Evolutionary conservation across 345 rosid genomes (phyloP).

Genomic region (Rhizophora mangle): DNA sequence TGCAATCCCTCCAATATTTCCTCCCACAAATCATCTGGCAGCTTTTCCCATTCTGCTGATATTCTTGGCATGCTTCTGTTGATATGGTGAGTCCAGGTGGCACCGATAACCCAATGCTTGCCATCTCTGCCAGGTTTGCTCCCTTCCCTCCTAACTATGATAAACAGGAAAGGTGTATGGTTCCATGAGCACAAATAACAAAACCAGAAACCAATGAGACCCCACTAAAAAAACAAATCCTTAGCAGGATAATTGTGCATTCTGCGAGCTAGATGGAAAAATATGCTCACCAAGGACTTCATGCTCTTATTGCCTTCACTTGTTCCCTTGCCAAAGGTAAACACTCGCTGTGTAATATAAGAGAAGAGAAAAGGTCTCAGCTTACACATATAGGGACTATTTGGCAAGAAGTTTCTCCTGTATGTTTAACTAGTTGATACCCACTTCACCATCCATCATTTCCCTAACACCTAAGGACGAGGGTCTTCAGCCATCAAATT

Average conservation of each 20-base stretch:
- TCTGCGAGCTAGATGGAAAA: not conserved
- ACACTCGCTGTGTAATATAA: conserved; percentile 61
- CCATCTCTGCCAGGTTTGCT: conserved; percentile 97
- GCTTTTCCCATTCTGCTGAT: conserved; percentile 58
- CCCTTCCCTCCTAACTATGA: conserved; percentile 92
- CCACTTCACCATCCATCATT: not conserved
- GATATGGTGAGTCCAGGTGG: conserved; percentile 95
- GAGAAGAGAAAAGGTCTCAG: conserved; percentile 3
- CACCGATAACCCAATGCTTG: conserved; percentile 88
- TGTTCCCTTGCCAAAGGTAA: conserved; percentile 78
- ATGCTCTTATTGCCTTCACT: conserved; percentile 96
- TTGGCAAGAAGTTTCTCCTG: not conserved
- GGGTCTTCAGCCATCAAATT: no score
- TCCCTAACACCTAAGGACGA: not conserved
- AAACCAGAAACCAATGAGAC: not conserved
- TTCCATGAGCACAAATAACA: not conserved
- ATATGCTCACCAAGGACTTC: conserved; percentile 77
- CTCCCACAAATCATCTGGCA: conserved; percentile 75
- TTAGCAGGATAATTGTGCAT: not conserved
- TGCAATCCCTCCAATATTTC: conserved; percentile 60
- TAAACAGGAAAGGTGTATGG: not conserved
- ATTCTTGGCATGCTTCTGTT: conserved; percentile 87
- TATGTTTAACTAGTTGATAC: not conserved
- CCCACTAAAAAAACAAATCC: not conserved
- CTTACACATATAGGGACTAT: not conserved